Base-by-base conservation (phyloP, 176 grass and related monocot genomes). In the Oryza australiensis region DNA sequence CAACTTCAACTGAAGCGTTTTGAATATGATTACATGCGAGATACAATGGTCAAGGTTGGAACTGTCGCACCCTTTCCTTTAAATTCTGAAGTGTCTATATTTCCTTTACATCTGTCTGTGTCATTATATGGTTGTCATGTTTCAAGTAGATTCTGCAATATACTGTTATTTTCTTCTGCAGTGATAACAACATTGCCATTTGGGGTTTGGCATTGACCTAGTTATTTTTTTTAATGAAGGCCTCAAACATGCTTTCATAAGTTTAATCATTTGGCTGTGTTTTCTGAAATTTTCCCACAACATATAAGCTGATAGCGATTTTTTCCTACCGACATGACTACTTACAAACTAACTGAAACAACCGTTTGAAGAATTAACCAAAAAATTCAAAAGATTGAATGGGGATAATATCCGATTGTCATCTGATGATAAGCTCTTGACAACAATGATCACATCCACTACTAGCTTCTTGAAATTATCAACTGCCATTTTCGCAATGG, bases 1-100 rank as follows among this genome's bases (percentile, higher is more conserved):
- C 92, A 97, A 87, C 92, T 97, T 86, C 94, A 97, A 77, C 81
- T 97, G 70, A 97, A 97, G 79, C 94, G 94, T 66, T 97, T 97
- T 40, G 94, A 97, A 88, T 97, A 97, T 75, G 94, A 97, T 90
- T 97, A 92, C 74, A 97, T 94, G 90, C 83, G 94, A 59, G 94
- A 97, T 86, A 91, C 92, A 53, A 97, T 97, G 94, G 94, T 97
- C 76, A 97, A 97, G 92, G 94, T 97, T 78, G 79, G 75, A 69
- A 81, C 72, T 78, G 16, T 68, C 27, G 18, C 76, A n/a, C 28
- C 62, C 28, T 66, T 12, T 46, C 57, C 28, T 27, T 82, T 4
- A 40, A 40, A 32, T 77, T 62, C 26, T 75, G 62, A 76, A 66
- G 35, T 65, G 66, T 46, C 6, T 63, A 67, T 70, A 67, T 38